These are phyloP conservation scores for Glycine tomentella DNA, from an alignment of 306 rosid genomes.

Conservation along the genomic window DNA sequence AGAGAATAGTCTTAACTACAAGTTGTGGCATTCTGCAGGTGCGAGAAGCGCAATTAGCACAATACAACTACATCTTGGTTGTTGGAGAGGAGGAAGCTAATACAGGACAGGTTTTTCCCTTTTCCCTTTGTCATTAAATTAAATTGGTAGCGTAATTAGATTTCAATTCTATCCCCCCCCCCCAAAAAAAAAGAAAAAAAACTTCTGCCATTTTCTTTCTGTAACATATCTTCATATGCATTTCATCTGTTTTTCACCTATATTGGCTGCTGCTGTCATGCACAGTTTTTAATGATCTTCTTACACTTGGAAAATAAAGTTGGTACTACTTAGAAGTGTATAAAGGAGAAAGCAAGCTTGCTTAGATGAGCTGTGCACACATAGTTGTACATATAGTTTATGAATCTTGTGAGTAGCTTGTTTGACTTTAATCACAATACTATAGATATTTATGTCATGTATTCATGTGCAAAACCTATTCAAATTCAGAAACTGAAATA, in stretches of 20 bases:
- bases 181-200: background rate
- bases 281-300: background rate
- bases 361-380: background rate
- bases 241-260: slow-evolving; percentile 19
- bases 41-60: slow-evolving; percentile 91
- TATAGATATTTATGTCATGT: too few relatives aligned
- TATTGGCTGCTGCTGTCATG: background rate
- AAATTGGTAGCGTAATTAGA: slow-evolving; percentile 31
- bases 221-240: background rate
- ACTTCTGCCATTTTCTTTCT: background rate
- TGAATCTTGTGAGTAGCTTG: too few relatives aligned
- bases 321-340: background rate
- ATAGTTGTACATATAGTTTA: background rate
- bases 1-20: slow-evolving; percentile 30
- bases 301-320: slow-evolving; percentile 13
- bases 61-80: slow-evolving; percentile 85
- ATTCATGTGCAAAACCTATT: too few relatives aligned
- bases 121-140: too few relatives aligned
- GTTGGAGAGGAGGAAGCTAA: slow-evolving; percentile 95
- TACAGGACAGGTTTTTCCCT: slow-evolving; percentile 70
- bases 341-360: slow-evolving; percentile 11
- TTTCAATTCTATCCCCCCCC: background rate
- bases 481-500: too few relatives aligned
- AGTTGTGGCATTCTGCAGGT: slow-evolving; percentile 61
- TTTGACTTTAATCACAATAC: too few relatives aligned